phyloP scores from a whole-genome alignment of 2,329 filamentous ascomycete species.

The Ascochyta clinopodiicola region DNA sequence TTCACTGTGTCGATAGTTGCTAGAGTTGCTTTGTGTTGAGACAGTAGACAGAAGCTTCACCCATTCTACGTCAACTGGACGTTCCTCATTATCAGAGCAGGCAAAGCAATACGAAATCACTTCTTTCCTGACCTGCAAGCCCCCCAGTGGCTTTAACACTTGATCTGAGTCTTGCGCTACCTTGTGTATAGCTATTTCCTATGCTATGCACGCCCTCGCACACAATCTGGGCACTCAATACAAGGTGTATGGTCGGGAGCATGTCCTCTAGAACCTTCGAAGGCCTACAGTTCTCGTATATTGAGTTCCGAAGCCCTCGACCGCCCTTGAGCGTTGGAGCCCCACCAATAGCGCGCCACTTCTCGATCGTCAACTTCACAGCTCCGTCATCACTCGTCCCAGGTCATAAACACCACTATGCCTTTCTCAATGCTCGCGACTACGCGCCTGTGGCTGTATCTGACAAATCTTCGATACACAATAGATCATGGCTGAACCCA shows the following conservation, averaged over 20 bases:
- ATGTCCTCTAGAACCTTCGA: not conserved
- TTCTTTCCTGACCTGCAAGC: not conserved
- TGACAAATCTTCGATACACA: not conserved
- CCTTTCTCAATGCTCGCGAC: conserved; percentile 6
- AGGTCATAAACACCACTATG: conserved; percentile 27
- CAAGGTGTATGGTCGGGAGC: not conserved
- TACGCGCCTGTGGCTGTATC: not conserved
- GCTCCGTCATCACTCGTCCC: conserved; percentile 28
- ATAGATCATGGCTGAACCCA: conserved; percentile 37
- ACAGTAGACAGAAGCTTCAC: conserved; percentile 14
- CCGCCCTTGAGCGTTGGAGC: conserved; percentile 21
- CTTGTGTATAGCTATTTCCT: not conserved
- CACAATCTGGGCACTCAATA: not conserved
- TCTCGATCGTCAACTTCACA: conserved; percentile 23
- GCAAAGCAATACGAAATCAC: not conserved
- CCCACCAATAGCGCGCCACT: conserved; percentile 24
- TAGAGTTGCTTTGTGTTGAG: conserved; percentile 10
- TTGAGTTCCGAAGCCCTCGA: conserved; percentile 8
- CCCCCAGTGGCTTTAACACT: not conserved
- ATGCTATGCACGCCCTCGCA: not conserved
- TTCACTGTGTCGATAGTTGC: conserved; percentile 1
- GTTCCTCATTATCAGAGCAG: not conserved
- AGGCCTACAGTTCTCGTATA: conserved; percentile 1
- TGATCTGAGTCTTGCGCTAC: not conserved
- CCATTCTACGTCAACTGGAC: not conserved